A percentile compares a stretch with the other conserved stretches of the same genome.
phyloP scores from a whole-genome alignment of 164 flowering plant species.

The Piper betle region DNA sequence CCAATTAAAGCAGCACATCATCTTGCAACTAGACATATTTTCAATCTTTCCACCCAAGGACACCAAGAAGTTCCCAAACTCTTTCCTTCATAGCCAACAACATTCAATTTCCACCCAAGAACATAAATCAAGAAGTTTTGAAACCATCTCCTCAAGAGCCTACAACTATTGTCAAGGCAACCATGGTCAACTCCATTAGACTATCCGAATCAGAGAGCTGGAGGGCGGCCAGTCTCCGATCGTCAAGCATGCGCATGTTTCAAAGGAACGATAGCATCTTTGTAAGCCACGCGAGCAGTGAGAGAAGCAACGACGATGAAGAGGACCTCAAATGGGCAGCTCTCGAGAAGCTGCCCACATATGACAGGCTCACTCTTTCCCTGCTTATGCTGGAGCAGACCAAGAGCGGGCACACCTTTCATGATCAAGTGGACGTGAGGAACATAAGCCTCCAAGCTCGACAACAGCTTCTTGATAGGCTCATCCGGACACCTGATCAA shows the following conservation, averaged over 20 bases:
- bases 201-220: conserved; percentile 6
- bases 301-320: conserved; percentile 31
- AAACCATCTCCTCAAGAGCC: too few relatives aligned
- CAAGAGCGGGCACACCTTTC: conserved; percentile 9
- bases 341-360: conserved; percentile 51
- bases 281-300: conserved; percentile 4
- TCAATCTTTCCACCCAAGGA: too few relatives aligned
- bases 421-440: conserved; percentile 24
- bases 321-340: conserved; percentile 66
- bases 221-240: conserved; percentile 9
- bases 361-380: conserved; percentile 28
- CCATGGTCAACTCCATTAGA: conserved; percentile 11
- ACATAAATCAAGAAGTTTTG: too few relatives aligned
- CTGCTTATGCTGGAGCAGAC: conserved; percentile 12
- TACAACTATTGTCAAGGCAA: background rate
- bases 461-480: conserved; percentile 26
- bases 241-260: conserved; percentile 15
- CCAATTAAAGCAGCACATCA: too few relatives aligned
- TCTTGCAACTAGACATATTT: too few relatives aligned
- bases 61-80: too few relatives aligned
- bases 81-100: too few relatives aligned
- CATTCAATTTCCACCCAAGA: too few relatives aligned
- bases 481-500: conserved; percentile 26
- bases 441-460: conserved; percentile 22
- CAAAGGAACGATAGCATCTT: conserved; percentile 14